phyloP scores from a whole-genome alignment of 2,329 filamentous ascomycete species.

The Cladophialophora exuberans region DNA sequence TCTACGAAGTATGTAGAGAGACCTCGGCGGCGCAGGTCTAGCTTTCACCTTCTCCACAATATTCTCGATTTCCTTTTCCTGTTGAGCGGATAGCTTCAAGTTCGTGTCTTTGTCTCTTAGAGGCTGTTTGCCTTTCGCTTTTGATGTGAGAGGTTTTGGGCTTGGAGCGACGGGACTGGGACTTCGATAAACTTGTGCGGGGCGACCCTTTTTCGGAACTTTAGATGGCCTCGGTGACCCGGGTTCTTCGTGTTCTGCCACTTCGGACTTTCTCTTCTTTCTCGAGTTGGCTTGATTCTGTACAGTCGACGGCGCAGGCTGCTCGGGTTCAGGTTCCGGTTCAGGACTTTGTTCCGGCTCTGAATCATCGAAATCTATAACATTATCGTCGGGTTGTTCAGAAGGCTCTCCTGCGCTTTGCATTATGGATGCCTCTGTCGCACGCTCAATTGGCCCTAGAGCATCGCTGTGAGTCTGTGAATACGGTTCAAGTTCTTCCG shows the following conservation, averaged over 20 bases:
- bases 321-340: constrained; percentile 12
- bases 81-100: constrained; percentile 36
- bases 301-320: not conserved
- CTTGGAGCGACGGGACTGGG: not conserved
- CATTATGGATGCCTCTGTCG: constrained; percentile 13
- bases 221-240: constrained; percentile 33
- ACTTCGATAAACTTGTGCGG: constrained; percentile 9
- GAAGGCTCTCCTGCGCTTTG: not conserved
- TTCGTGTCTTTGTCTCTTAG: constrained; percentile 34
- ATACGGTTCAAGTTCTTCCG: constrained; percentile 2
- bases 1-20: constrained; percentile 55
- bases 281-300: constrained; percentile 31
- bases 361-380: constrained; percentile 27
- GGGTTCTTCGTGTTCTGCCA: constrained; percentile 26
- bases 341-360: constrained; percentile 25
- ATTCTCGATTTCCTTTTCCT: constrained; percentile 44
- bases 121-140: constrained; percentile 35
- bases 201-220: constrained; percentile 24
- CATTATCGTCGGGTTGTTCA: constrained; percentile 24
- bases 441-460: constrained; percentile 13
- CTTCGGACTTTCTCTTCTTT: constrained; percentile 33
- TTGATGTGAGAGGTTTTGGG: constrained; percentile 41
- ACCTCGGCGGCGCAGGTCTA: constrained; percentile 51
- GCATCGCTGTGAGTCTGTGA: not conserved
- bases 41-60: constrained; percentile 49